Evolutionary conservation across 352 stramenopile species (phyloP).

Genomic region (Phytophthora vignae): DNA sequence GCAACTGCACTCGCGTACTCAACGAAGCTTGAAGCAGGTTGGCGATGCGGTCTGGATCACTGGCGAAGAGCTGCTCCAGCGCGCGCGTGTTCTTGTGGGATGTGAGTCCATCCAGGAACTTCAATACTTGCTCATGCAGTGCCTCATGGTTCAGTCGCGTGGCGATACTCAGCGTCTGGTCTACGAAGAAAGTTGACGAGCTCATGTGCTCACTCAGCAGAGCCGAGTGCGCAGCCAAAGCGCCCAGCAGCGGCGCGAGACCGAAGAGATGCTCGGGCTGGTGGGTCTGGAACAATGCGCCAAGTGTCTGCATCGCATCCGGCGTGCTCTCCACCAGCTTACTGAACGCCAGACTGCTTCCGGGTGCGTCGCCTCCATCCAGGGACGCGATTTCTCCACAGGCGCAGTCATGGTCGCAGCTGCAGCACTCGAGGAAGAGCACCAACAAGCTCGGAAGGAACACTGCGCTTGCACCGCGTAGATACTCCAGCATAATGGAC

Average conservation of each 20-base stretch:
- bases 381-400: slow-evolving; percentile 8
- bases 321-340: slow-evolving; percentile 40
- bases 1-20: slow-evolving; percentile 36
- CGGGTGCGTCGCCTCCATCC: slow-evolving; percentile 1
- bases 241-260: slow-evolving; percentile 49
- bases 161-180: slow-evolving; percentile 43
- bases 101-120: slow-evolving; percentile 61
- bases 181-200: slow-evolving; percentile 37
- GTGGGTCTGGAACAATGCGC: slow-evolving; percentile 53
- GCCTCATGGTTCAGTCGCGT: slow-evolving; percentile 44
- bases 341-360: slow-evolving; percentile 43
- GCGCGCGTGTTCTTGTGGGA: slow-evolving; percentile 54
- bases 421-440: slow-evolving; percentile 50
- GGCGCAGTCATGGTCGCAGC: slow-evolving; percentile 20
- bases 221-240: slow-evolving; percentile 44
- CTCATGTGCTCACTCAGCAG: slow-evolving; percentile 49
- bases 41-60: slow-evolving; percentile 59
- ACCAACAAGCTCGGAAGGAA: slow-evolving; percentile 49
- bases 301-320: slow-evolving; percentile 35
- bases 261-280: slow-evolving; percentile 50
- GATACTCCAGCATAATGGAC: slow-evolving; percentile 41
- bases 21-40: slow-evolving; percentile 61
- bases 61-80: slow-evolving; percentile 48
- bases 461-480: slow-evolving; percentile 33
- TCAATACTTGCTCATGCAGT: slow-evolving; percentile 57